These are phyloP conservation scores for Lyophyllum atratum DNA, from an alignment of 768 basidiomycete species.

Conservation along the genomic window DNA sequence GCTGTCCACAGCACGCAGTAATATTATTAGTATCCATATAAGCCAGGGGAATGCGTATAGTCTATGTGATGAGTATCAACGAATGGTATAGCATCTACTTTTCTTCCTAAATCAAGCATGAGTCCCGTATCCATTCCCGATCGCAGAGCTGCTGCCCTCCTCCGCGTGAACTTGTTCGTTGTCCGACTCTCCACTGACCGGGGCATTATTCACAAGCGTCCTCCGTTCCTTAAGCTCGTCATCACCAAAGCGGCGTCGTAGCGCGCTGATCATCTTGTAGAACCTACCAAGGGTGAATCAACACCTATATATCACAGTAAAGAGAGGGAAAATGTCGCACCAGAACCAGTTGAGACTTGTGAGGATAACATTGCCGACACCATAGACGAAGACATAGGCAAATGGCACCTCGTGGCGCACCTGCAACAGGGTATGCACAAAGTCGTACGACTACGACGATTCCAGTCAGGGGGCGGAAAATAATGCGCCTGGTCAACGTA, in stretches of 20 bases:
- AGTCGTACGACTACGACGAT: conserved; percentile 60
- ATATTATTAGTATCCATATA: background rate
- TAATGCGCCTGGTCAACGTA: background rate
- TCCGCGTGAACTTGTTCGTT: conserved; percentile 10
- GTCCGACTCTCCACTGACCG: conserved; percentile 13
- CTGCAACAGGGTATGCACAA: conserved; percentile 58
- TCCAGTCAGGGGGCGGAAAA: no score
- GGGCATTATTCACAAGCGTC: conserved; percentile 3
- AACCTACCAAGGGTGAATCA: conserved; percentile 54
- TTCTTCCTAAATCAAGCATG: background rate
- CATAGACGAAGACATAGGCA: conserved; percentile 51
- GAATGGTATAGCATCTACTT: background rate
- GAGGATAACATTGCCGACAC: conserved; percentile 61
- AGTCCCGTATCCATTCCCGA: conserved; percentile 4
- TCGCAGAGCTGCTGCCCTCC: background rate
- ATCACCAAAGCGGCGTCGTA: conserved; percentile 59
- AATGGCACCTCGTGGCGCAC: conserved; percentile 57
- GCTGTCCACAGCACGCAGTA: background rate
- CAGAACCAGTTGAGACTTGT: conserved; percentile 80
- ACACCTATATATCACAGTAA: background rate
- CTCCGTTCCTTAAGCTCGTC: conserved; percentile 15
- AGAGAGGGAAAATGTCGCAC: conserved; percentile 37
- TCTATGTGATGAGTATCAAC: background rate
- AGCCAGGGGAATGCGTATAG: background rate
- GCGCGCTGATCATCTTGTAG: conserved; percentile 67